Percentiles rank a stretch among this genome's conserved stretches.
Conservation (phyloP, 2,329 filamentous ascomycete genomes). For the Colletotrichum ledebouriae region DNA sequence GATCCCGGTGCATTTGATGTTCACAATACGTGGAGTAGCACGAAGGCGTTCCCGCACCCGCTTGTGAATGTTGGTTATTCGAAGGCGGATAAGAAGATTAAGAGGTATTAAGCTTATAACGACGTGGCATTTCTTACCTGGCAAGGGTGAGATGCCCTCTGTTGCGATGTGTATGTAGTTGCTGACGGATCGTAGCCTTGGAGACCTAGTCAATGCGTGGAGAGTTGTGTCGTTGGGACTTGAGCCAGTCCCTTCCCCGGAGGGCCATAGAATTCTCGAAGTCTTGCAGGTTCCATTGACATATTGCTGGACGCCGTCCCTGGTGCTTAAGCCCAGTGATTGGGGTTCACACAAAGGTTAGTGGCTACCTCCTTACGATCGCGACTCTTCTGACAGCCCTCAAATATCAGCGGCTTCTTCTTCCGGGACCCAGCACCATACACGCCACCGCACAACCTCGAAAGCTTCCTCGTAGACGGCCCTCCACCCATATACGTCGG, state of each 20-base stretch:
- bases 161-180: not conserved
- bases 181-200: constrained; percentile 55
- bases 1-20: constrained; percentile 62
- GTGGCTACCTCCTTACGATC: constrained; percentile 57
- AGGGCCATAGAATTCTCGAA: constrained; percentile 78
- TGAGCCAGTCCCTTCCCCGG: constrained; percentile 77
- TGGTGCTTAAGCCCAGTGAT: constrained; percentile 75
- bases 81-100: constrained; percentile 62
- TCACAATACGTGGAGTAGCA: constrained; percentile 81
- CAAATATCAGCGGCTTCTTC: constrained; percentile 72
- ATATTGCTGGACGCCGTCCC: constrained; percentile 81
- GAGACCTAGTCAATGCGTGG: constrained; percentile 89
- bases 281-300: constrained; percentile 79
- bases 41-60: constrained; percentile 79
- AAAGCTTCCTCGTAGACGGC: constrained; percentile 67
- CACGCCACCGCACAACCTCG: constrained; percentile 66
- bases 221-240: constrained; percentile 74
- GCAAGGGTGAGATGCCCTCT: constrained; percentile 66
- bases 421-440: constrained; percentile 71
- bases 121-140: constrained; percentile 82
- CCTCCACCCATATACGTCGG: constrained; percentile 55
- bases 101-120: constrained; percentile 79
- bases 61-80: constrained; percentile 76
- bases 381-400: not conserved
- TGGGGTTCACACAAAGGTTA: constrained; percentile 72